Evolutionary conservation across 1,139 yeast genomes (phyloP).

Genomic region (Taiozyma sp.): DNA sequence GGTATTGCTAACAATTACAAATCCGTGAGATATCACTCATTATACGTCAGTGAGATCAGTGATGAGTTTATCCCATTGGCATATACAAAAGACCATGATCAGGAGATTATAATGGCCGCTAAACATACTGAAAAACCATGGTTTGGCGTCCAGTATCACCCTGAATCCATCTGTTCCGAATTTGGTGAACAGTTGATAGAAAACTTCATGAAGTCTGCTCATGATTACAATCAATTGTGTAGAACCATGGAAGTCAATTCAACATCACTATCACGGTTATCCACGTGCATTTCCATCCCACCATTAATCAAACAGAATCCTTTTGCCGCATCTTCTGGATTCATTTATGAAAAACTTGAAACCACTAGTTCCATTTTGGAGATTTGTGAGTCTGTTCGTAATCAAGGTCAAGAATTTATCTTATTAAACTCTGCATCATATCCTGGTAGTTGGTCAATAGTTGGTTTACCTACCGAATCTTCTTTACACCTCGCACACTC

Average conservation of each 20-base stretch:
- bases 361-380: conserved; percentile 26
- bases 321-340: neutral
- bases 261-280: neutral
- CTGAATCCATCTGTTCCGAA: conserved; percentile 86
- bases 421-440: conserved; percentile 68
- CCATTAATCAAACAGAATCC: conserved; percentile 2
- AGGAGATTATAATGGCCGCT: conserved; percentile 70
- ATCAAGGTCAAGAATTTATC: conserved; percentile 39
- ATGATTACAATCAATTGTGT: conserved; percentile 30
- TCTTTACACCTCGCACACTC: conserved; percentile 66
- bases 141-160: conserved; percentile 96
- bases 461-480: conserved; percentile 60
- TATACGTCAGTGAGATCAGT: conserved; percentile 43
- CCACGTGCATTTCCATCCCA: neutral
- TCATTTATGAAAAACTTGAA: conserved; percentile 1
- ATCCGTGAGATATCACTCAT: conserved; percentile 87
- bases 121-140: conserved; percentile 59
- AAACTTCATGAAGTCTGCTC: conserved; percentile 61
- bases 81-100: conserved; percentile 35
- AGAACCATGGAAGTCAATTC: conserved; percentile 11
- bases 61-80: conserved; percentile 51
- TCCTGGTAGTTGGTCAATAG: conserved; percentile 87
- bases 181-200: conserved; percentile 53
- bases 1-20: conserved; percentile 41
- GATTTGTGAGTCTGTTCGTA: conserved; percentile 43